A percentile compares a stretch with the other conserved stretches of the same genome.
phyloP scores from a whole-genome alignment of 2,329 filamentous ascomycete genomes.

The Aspergillus jensenii region DNA sequence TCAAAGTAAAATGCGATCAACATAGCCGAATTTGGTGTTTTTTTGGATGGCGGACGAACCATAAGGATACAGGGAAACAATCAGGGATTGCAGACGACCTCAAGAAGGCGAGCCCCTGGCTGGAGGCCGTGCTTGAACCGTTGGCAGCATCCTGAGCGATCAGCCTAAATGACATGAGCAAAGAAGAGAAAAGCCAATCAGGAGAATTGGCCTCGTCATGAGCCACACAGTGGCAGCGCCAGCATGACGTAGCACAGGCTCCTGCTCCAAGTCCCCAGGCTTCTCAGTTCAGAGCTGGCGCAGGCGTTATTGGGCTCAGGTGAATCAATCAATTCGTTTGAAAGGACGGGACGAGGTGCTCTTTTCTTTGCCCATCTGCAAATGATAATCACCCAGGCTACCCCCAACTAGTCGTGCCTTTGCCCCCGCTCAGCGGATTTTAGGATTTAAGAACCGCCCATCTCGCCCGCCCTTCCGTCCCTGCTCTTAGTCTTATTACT shows the following conservation, averaged over 20 bases:
- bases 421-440: slow-evolving; percentile 3
- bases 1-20: slow-evolving; percentile 2
- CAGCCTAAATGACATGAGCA: background rate
- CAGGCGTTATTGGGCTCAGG: background rate
- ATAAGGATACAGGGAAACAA: background rate
- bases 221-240: slow-evolving; percentile 18
- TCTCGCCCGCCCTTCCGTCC: background rate
- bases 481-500: background rate
- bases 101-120: background rate
- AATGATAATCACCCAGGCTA: slow-evolving; percentile 7
- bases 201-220: background rate
- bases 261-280: background rate
- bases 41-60: background rate
- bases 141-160: background rate
- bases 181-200: background rate
- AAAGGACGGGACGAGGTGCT: background rate
- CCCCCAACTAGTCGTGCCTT: background rate
- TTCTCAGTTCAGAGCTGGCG: slow-evolving; percentile 2
- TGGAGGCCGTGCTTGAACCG: background rate
- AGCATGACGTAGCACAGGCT: slow-evolving; percentile 17
- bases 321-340: background rate
- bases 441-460: slow-evolving; percentile 5
- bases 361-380: background rate
- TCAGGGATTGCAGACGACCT: too few species aligned
- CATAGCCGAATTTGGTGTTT: background rate